Evolutionary conservation across 352 stramenopile species (phyloP), one percentile per base, ranked within the genome.

Genomic region (Globisporangium abappressorium): DNA sequence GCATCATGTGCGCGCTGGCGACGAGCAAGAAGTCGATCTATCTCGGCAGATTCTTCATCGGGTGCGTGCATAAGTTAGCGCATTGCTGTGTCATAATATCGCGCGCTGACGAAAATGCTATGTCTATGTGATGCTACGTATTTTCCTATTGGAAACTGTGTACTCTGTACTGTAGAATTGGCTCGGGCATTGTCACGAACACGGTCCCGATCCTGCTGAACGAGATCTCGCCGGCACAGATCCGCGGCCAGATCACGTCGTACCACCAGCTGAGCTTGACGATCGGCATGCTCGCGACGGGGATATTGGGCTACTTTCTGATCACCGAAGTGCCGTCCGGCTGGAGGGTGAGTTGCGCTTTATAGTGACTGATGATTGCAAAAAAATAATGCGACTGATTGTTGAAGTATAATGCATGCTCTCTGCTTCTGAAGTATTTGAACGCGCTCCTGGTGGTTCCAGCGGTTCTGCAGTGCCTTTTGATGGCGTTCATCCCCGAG

Each of bases 241-340:
- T 76, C 33, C 78, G 85, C 15, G 89, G 89, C 3, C 79, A 86
- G 61, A 93, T 97, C 67, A 95, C 89, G 20, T 92, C 88, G 57
- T 79, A 96, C 28, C 91, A 97, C 62, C 90, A 97, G 65, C 75
- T 97, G 22, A 79, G 85, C 68, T 68, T 97, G 34, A 97, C 91
- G 20, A 88, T 97, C 62, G 91, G 90, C 41, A 97, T 97, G 68
- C 75, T 97, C 11, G 65, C 73, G 26, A 90, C 87, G 0, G 84
- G 81, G 5, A 61, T 97, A 15, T 63, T 97, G 47, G 91, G 91
- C 3, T 93, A 85, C 63, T 79, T 85, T 24, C 62, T 97, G 24
- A 84, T 96, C 18, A 80, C 75, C 0, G 86, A 91, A 51, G 85
- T 97, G 24, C 77, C 81, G 1, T 91, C 88, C 11, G 91, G 91